Evolutionary conservation across 306 rosid species (phyloP).

Genomic region (Medicago ruthenica): DNA sequence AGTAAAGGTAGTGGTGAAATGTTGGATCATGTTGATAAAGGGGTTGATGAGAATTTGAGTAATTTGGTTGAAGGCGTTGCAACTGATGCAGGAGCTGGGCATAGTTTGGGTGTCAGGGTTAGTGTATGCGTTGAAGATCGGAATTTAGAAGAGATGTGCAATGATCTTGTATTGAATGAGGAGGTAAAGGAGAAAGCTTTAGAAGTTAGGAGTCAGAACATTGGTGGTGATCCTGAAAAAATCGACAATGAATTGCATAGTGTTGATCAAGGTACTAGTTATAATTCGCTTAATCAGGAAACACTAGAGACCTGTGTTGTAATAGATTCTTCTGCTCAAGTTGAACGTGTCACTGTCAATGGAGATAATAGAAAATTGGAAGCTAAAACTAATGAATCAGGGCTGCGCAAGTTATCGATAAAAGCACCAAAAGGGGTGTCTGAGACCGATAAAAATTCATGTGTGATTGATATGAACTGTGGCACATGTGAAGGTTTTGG

Average conservation of each 20-base stretch:
- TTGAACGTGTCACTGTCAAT: conserved; percentile 14
- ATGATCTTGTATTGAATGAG: conserved; percentile 47
- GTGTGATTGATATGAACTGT: conserved; percentile 64
- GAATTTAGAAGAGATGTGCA: conserved; percentile 34
- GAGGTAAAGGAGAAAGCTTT: conserved; percentile 39
- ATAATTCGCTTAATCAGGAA: conserved; percentile 44
- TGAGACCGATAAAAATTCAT: conserved; percentile 55
- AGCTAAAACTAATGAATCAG: conserved; percentile 48
- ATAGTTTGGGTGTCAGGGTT: conserved; percentile 40
- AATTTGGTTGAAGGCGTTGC: conserved; percentile 38
- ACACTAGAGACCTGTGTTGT: conserved; percentile 50
- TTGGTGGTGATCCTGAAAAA: conserved; percentile 11
- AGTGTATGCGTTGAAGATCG: conserved; percentile 39
- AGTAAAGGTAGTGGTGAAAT: conserved; percentile 26
- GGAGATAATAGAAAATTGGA: conserved; percentile 46
- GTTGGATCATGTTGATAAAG: conserved; percentile 42
- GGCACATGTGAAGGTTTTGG: conserved; percentile 47
- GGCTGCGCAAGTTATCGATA: conserved; percentile 41
- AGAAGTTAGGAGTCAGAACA: conserved; percentile 24
- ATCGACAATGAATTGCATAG: conserved; percentile 38
- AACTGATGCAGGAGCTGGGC: conserved; percentile 46
- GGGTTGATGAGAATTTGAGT: conserved; percentile 37
- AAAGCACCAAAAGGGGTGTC: conserved; percentile 52
- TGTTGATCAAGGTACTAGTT: conserved; percentile 52
- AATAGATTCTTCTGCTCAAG: conserved; percentile 53